A percentile compares a stretch with the other conserved stretches of the same genome.
Evolutionary conservation across 352 stramenopile genomes (phyloP).

Genomic region (Pythium volutum): DNA sequence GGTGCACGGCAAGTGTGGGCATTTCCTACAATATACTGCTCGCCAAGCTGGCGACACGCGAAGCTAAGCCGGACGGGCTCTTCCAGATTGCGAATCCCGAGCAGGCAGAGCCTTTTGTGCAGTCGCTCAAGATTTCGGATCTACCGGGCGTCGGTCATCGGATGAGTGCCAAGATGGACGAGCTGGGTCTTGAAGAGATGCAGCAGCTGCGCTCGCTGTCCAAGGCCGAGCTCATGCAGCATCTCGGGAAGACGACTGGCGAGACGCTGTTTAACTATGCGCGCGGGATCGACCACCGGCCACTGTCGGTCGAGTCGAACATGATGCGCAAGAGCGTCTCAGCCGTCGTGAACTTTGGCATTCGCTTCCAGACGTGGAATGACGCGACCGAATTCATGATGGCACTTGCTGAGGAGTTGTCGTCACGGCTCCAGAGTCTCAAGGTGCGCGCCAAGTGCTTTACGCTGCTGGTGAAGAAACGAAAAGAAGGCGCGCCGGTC

Average conservation of each 20-base stretch:
- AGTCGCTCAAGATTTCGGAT: slow-evolving; percentile 60
- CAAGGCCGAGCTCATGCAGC: slow-evolving; percentile 47
- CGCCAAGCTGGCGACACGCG: slow-evolving; percentile 91
- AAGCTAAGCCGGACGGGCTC: slow-evolving; percentile 91
- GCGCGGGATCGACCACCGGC: slow-evolving; percentile 68
- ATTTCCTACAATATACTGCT: slow-evolving; percentile 93
- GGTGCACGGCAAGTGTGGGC: slow-evolving; percentile 92
- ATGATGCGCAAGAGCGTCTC: slow-evolving; percentile 87
- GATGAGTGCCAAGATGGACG: slow-evolving; percentile 63
- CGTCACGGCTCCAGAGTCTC: slow-evolving; percentile 51
- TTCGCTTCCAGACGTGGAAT: slow-evolving; percentile 80
- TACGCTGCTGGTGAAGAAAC: slow-evolving; percentile 86
- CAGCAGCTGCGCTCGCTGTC: slow-evolving; percentile 52
- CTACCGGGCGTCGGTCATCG: slow-evolving; percentile 80
- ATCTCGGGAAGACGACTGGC: slow-evolving; percentile 65
- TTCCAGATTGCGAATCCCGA: slow-evolving; percentile 48
- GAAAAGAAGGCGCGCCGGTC: slow-evolving; percentile 52
- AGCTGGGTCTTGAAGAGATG: slow-evolving; percentile 61
- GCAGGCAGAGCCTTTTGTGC: slow-evolving; percentile 61
- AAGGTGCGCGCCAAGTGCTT: slow-evolving; percentile 60
- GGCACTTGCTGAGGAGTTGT: slow-evolving; percentile 74
- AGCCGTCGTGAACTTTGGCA: slow-evolving; percentile 91
- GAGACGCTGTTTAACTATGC: slow-evolving; percentile 77
- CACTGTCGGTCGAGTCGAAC: slow-evolving; percentile 65
- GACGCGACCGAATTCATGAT: slow-evolving; percentile 81